These are phyloP conservation scores for Dillenia suffruticosa DNA, from an alignment of 164 flowering plant genomes.

Conservation along the genomic window DNA sequence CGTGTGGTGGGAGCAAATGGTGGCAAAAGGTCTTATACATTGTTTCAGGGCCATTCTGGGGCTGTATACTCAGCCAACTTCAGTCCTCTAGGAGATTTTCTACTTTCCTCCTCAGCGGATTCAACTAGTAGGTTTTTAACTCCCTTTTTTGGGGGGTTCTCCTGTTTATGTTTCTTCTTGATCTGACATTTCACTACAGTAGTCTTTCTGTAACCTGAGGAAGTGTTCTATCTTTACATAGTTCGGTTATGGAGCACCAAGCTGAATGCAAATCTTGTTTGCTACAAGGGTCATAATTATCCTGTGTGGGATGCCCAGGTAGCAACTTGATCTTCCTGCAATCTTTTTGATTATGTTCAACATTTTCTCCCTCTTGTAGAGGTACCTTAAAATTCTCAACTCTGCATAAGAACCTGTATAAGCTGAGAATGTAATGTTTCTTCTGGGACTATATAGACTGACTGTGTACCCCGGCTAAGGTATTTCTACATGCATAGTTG, in stretches of 20 bases:
- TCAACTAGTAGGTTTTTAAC: constrained; percentile 61
- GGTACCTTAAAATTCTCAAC: too few relatives aligned
- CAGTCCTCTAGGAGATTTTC: constrained; percentile 87
- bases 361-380: too few relatives aligned
- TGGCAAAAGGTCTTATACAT: constrained; percentile 72
- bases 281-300: constrained; percentile 98
- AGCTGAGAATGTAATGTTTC: too few relatives aligned
- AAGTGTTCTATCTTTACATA: constrained; percentile 23
- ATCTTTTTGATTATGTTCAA: too few relatives aligned
- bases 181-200: too few relatives aligned
- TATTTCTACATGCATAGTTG: too few relatives aligned
- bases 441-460: too few relatives aligned
- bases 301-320: constrained; percentile 99
- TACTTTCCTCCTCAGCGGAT: constrained; percentile 92
- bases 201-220: too few relatives aligned
- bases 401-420: too few relatives aligned
- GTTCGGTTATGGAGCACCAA: constrained; percentile 96
- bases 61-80: constrained; percentile 90
- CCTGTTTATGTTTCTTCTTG: too few relatives aligned
- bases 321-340: constrained; percentile 10
- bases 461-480: too few relatives aligned
- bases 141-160: not conserved
- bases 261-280: constrained; percentile 93
- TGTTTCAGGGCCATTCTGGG: constrained; percentile 92
- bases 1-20: constrained; percentile 35